Conservation (phyloP, 1,284 basidiomycete species). For the Trichosporon coremiiforme region DNA sequence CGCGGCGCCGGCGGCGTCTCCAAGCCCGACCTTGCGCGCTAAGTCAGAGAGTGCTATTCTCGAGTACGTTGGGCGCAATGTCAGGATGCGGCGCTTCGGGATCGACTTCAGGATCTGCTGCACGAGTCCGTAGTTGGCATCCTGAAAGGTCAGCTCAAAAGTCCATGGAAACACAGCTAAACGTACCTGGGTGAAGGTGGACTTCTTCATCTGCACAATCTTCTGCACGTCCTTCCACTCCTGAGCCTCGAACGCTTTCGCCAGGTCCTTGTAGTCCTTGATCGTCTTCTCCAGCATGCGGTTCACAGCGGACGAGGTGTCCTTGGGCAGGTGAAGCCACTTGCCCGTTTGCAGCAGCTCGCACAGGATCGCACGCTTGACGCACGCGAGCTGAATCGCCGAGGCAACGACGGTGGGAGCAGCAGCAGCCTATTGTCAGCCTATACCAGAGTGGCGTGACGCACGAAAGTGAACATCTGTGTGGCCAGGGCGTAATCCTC, state of each 20-base stretch:
- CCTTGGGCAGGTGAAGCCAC: slow-evolving; percentile 40
- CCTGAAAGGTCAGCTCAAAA: slow-evolving; percentile 42
- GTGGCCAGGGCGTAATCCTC: slow-evolving; percentile 38
- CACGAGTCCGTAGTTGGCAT: slow-evolving; percentile 45
- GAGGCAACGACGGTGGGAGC: slow-evolving; percentile 42
- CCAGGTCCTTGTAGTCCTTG: slow-evolving; percentile 40
- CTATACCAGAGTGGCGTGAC: slow-evolving; percentile 11
- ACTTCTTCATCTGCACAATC: slow-evolving; percentile 9
- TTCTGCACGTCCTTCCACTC: slow-evolving; percentile 40
- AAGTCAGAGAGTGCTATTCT: slow-evolving; percentile 41
- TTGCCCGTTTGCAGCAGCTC: slow-evolving; percentile 45
- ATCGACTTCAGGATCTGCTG: slow-evolving; percentile 41
- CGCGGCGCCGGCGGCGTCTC: slow-evolving; percentile 19
- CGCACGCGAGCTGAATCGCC: slow-evolving; percentile 47
- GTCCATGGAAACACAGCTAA: neutral
- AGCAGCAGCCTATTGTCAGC: slow-evolving; percentile 39
- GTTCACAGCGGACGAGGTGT: slow-evolving; percentile 36
- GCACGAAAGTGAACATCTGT: slow-evolving; percentile 42
- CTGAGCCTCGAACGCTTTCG: slow-evolving; percentile 41
- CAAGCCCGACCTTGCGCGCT: slow-evolving; percentile 32
- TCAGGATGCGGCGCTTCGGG: slow-evolving; percentile 40
- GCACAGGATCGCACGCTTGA: slow-evolving; percentile 51
- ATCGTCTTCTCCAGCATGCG: slow-evolving; percentile 41
- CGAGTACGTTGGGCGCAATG: slow-evolving; percentile 41
- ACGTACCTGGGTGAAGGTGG: slow-evolving; percentile 21